Conservation (phyloP, 2,329 filamentous ascomycete species). For the Amesomyces nigricolor region DNA sequence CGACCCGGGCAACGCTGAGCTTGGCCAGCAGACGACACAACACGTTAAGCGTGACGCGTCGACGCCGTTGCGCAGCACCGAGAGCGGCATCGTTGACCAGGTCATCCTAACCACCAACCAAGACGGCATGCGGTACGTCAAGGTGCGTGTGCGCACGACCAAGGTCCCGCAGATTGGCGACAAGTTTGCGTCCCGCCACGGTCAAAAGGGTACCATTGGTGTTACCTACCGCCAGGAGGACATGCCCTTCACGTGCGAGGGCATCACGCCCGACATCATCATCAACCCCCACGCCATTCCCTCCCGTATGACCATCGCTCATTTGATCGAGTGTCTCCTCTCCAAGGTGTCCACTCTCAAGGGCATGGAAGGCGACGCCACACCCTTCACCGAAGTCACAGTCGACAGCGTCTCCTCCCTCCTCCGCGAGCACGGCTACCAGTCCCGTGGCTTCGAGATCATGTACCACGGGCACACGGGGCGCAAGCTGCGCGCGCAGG, state of each 20-base stretch:
- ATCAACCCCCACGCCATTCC: constrained; percentile 99
- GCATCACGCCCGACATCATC: constrained; percentile 89
- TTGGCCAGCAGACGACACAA: constrained; percentile 82
- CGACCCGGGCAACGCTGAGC: constrained; percentile 83
- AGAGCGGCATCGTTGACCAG: constrained; percentile 92
- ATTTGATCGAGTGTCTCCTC: constrained; percentile 97
- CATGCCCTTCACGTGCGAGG: constrained; percentile 94
- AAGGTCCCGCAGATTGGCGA: constrained; percentile 98
- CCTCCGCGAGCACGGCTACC: constrained; percentile 84
- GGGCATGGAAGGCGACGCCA: constrained; percentile 94
- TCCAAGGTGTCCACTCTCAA: constrained; percentile 92
- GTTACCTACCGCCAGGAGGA: constrained; percentile 97
- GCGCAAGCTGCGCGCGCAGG: constrained; percentile 84
- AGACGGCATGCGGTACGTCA: constrained; percentile 92
- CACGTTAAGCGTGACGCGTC: constrained; percentile 95
- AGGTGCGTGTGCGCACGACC: constrained; percentile 93
- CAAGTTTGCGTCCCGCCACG: constrained; percentile 98
- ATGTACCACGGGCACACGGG: constrained; percentile 99
- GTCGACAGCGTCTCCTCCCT: constrained; percentile 88
- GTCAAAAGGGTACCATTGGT: constrained; percentile 98
- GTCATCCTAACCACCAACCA: constrained; percentile 92
- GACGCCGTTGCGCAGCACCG: constrained; percentile 87
- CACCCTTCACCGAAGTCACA: constrained; percentile 95
- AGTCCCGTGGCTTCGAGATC: constrained; percentile 93
- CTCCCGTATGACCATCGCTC: constrained; percentile 99